These are phyloP conservation scores for Thymus mandschuricus DNA, from an alignment of 257 asterid species.

Conservation along the genomic window DNA sequence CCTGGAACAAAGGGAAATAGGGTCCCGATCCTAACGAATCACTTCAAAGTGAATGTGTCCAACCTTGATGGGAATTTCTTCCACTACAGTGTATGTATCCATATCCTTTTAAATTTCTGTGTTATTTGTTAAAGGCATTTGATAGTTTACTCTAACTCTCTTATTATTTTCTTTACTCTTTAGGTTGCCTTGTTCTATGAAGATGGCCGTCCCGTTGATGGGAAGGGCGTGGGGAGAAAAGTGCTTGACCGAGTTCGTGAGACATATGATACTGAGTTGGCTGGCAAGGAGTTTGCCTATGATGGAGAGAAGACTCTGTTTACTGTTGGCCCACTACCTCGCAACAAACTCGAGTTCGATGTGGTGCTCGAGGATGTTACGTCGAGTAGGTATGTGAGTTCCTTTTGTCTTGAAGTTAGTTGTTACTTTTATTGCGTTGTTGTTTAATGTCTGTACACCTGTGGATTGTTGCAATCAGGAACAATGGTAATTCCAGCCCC, in stretches of 20 bases:
- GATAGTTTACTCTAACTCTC: background rate
- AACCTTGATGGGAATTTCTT: slow-evolving; percentile 69
- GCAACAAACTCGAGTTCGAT: slow-evolving; percentile 77
- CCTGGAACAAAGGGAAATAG: slow-evolving; percentile 69
- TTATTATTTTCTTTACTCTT: background rate
- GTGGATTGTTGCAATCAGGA: slow-evolving; percentile 45
- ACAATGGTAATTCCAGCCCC: slow-evolving; percentile 69
- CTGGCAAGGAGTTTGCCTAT: slow-evolving; percentile 75
- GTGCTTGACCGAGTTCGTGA: slow-evolving; percentile 78
- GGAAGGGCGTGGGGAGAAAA: slow-evolving; percentile 85
- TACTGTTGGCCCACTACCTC: slow-evolving; percentile 81
- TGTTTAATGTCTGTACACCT: background rate
- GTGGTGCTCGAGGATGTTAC: slow-evolving; percentile 78
- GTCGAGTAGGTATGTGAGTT: slow-evolving; percentile 56
- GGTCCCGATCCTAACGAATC: slow-evolving; percentile 78
- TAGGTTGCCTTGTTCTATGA: slow-evolving; percentile 90
- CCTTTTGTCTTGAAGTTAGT: background rate
- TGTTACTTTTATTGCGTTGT: background rate
- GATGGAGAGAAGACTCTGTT: slow-evolving; percentile 91
- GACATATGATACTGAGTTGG: slow-evolving; percentile 73
- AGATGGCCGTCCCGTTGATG: slow-evolving; percentile 95
- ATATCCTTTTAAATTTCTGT: background rate
- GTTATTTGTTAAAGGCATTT: background rate
- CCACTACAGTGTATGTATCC: slow-evolving; percentile 79
- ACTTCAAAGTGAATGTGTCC: slow-evolving; percentile 73